Evolutionary conservation across 768 basidiomycete species (phyloP).

Genomic region (Lentinula detonsa): DNA sequence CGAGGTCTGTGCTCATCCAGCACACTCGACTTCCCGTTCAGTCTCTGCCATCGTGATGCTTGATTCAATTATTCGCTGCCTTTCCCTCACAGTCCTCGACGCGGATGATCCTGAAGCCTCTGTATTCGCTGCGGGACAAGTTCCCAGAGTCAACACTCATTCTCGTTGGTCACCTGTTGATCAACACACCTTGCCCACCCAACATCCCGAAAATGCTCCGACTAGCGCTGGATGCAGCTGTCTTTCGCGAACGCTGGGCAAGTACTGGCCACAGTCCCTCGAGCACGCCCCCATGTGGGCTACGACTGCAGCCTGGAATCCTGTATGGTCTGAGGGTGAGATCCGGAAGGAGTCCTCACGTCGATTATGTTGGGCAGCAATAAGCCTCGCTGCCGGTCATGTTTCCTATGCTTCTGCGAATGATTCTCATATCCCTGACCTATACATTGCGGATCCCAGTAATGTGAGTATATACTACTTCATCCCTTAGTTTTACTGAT

Average conservation of each 20-base stretch:
- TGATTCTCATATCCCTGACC: conserved; percentile 30
- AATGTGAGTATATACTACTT: conserved; percentile 42
- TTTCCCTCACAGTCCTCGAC: conserved; percentile 57
- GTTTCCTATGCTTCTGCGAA: conserved; percentile 51
- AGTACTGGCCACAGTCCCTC: conserved; percentile 41
- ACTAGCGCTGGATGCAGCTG: conserved; percentile 39
- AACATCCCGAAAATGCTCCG: conserved; percentile 1
- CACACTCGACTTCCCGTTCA: conserved; percentile 47
- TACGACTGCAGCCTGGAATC: conserved; percentile 58
- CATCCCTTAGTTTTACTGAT: conserved; percentile 5
- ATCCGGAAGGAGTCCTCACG: conserved; percentile 68
- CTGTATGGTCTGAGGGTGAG: conserved; percentile 53
- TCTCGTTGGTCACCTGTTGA: conserved; percentile 1
- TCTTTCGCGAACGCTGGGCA: conserved; percentile 41
- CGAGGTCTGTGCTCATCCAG: conserved; percentile 65
- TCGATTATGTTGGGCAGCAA: conserved; percentile 67
- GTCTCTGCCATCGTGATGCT: conserved; percentile 54
- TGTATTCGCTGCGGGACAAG: conserved; percentile 41
- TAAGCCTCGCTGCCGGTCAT: conserved; percentile 59
- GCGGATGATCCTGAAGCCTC: conserved; percentile 45
- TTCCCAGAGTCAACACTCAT: conserved; percentile 34
- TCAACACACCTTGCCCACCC: not conserved
- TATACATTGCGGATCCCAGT: conserved; percentile 57
- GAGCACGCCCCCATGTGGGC: conserved; percentile 60
- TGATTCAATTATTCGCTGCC: conserved; percentile 60